Percentiles rank a stretch among this genome's conserved stretches.
These are phyloP conservation scores for Zymoseptoria ardabiliae DNA, from an alignment of 2,329 filamentous ascomycete genomes.

Conservation along the genomic window DNA sequence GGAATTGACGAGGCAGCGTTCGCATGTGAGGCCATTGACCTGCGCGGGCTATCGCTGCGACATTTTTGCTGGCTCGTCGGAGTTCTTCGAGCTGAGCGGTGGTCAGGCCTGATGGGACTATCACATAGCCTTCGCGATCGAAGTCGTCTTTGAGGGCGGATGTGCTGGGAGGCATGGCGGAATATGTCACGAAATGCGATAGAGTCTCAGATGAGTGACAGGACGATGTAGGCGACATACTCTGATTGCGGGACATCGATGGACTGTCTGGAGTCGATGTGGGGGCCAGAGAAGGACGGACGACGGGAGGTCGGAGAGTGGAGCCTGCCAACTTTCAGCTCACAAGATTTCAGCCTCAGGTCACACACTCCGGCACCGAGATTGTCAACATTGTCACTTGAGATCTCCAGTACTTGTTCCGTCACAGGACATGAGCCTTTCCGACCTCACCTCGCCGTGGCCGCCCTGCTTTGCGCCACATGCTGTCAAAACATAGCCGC, in stretches of 20 bases:
- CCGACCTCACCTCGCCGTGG: background rate
- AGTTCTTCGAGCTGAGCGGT: slow-evolving; percentile 50
- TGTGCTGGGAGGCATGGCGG: slow-evolving; percentile 1
- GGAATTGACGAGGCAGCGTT: slow-evolving; percentile 81
- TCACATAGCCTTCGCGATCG: slow-evolving; percentile 63
- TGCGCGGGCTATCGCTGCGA: slow-evolving; percentile 53
- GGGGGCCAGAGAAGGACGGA: too few relatives aligned
- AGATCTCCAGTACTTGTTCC: too few relatives aligned
- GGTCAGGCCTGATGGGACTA: slow-evolving; percentile 58
- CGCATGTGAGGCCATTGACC: slow-evolving; percentile 75
- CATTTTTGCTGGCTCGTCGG: slow-evolving; percentile 50
- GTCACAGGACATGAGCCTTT: background rate
- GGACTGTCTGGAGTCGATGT: too few relatives aligned
- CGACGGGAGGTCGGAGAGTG: too few relatives aligned
- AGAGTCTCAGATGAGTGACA: background rate
- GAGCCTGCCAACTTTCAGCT: too few relatives aligned
- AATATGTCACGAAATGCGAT: background rate
- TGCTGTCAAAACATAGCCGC: background rate
- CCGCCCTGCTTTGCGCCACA: background rate
- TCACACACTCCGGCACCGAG: too few relatives aligned
- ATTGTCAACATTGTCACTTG: too few relatives aligned
- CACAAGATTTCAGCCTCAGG: too few relatives aligned
- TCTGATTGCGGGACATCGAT: background rate
- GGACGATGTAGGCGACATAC: background rate
- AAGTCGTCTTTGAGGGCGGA: background rate